Base-by-base conservation (phyloP, 441 rosid genomes). In the Corymbia citriodora region DNA sequence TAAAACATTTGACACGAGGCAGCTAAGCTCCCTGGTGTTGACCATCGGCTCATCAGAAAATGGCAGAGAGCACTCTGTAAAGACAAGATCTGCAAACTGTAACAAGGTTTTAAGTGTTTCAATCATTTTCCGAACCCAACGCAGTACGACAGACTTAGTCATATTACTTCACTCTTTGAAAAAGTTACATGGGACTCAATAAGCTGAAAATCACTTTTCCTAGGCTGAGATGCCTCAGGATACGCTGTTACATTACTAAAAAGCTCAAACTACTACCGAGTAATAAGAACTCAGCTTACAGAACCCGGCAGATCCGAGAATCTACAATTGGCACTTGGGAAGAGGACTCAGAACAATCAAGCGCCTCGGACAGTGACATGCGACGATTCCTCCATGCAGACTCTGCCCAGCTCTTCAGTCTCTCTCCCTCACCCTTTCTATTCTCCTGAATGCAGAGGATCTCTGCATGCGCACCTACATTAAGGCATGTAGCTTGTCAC, bases 351-450 rank as follows among this genome's bases (percentile, higher is more conserved):
- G 96, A 89, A 87, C 91, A 88, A 81, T 95, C 93, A 90, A 97
- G 90, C n/a, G 96, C 98, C 89, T 96, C 97, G 2, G 96, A 90
- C 53, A 96, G 94, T 55, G 97, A 93, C 87, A 96, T 87, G 53
- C 97, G 97, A 87, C 18, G 88, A 92, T 96, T 97, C 92, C 93
- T 94, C 98, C 99, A 97, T 16, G 90, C 93, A 40, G 93, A 88
- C 93, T 95, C 95, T 79, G 97, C 97, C 99, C 96, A 96, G 86
- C 91, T 89, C 90, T 94, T 96, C 97, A 96, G 92, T 89, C 92
- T 96, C 92, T 94, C 98, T 74, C 99, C 99, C 95, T 98, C 98
- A 21, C 88, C 86, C 94, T 92, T 96, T 87, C 99, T 95, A 93
- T 96, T 94, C 70, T 96, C 95, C 90, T 98, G 98, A 89, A 98